A percentile compares a stretch with the other conserved stretches of the same genome.
phyloP scores from a whole-genome alignment of 805 yeast genomes.

The Yarrowia sp. region DNA sequence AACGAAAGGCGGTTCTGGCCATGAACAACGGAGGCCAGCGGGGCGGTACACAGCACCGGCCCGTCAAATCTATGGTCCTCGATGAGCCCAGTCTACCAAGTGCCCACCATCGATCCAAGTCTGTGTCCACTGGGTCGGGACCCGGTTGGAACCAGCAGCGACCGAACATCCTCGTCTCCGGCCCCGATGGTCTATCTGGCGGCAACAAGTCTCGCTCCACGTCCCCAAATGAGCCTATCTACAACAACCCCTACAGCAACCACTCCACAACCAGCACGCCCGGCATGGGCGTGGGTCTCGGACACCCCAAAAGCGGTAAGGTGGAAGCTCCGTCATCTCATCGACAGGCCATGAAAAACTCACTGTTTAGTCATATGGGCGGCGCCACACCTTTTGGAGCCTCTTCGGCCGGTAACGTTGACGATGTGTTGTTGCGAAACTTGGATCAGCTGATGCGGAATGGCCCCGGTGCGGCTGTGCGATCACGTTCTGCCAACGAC shows the following conservation, averaged over 20 bases:
- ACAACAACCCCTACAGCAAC: background rate
- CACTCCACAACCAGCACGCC: conserved; percentile 20
- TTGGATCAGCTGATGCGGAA: conserved; percentile 17
- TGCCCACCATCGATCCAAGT: conserved; percentile 19
- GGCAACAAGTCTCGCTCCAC: conserved; percentile 4
- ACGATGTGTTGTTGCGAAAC: conserved; percentile 14
- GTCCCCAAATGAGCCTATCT: conserved; percentile 6
- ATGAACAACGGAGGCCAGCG: conserved; percentile 28
- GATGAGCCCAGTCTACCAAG: conserved; percentile 4
- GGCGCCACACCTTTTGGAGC: conserved; percentile 15
- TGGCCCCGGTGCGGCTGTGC: conserved; percentile 20
- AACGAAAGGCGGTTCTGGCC: conserved; percentile 31
- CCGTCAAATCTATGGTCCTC: conserved; percentile 25
- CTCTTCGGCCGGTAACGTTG: conserved; percentile 13
- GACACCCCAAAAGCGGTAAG: conserved; percentile 2
- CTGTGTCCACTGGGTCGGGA: background rate
- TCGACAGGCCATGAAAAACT: background rate
- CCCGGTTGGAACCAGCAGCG: conserved; percentile 12
- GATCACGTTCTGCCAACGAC: conserved; percentile 18
- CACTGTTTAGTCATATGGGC: conserved; percentile 12
- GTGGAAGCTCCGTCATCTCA: background rate
- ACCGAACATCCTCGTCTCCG: conserved; percentile 8
- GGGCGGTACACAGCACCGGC: conserved; percentile 1
- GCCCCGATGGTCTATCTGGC: conserved; percentile 2
- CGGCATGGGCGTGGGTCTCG: conserved; percentile 19